Conservation (phyloP, 768 basidiomycete genomes). For the Leccinum subgranulosum region DNA sequence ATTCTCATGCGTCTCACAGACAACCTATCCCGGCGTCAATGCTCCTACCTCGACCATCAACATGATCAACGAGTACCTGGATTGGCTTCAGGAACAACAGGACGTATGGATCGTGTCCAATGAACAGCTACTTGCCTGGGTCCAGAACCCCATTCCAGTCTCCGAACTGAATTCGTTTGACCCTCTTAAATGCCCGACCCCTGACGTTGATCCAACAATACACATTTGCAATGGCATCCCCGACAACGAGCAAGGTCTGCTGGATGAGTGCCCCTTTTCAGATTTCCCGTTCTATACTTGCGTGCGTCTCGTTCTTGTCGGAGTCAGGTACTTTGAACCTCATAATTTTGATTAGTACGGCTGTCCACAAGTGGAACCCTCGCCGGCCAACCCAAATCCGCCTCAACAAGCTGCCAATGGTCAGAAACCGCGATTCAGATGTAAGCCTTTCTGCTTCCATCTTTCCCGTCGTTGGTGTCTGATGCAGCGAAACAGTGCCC, state of each 20-base stretch:
- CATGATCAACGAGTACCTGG: neutral
- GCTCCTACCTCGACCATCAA: neutral
- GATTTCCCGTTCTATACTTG: neutral
- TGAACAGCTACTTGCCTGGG: neutral
- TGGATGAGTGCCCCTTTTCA: neutral
- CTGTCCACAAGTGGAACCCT: constrained; percentile 56
- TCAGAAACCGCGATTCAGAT: constrained; percentile 47
- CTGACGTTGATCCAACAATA: neutral
- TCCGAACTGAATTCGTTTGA: neutral
- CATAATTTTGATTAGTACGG: neutral
- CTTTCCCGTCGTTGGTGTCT: neutral
- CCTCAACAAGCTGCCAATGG: constrained; percentile 43
- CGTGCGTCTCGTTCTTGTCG: neutral
- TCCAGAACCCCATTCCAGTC: neutral
- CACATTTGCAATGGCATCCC: neutral
- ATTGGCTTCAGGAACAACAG: neutral
- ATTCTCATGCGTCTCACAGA: neutral
- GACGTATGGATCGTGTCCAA: constrained; percentile 3
- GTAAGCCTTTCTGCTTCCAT: constrained; percentile 38
- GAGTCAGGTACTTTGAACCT: neutral
- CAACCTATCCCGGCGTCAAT: constrained; percentile 2
- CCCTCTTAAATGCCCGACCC: neutral
- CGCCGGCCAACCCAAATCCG: constrained; percentile 63
- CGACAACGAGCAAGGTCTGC: neutral
- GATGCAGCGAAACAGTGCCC: constrained; percentile 43